These are phyloP conservation scores for Stachybotrys chlorohalonatus DNA, from an alignment of 2,329 filamentous ascomycete species.

Conservation along the genomic window DNA sequence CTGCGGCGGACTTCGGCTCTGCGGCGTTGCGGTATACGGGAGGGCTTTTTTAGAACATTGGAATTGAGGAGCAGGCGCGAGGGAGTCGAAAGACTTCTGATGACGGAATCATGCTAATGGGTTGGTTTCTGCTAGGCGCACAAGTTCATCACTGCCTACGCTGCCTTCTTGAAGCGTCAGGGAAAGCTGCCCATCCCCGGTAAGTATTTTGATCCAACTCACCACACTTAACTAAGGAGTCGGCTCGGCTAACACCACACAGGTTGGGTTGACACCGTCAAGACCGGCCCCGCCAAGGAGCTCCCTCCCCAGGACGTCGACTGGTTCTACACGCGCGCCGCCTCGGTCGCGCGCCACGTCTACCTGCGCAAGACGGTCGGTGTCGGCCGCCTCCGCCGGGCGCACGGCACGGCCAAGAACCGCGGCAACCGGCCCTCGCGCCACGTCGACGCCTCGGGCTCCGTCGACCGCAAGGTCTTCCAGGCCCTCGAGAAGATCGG, in stretches of 20 bases:
- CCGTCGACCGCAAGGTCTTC: constrained; percentile 94
- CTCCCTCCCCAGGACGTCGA: constrained; percentile 96
- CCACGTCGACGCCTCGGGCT: constrained; percentile 92
- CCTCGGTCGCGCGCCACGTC: constrained; percentile 93
- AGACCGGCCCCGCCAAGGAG: constrained; percentile 95
- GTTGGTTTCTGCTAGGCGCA: constrained; percentile 55
- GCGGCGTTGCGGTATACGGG: constrained; percentile 3
- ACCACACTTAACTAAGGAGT: constrained; percentile 1
- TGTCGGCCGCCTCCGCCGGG: constrained; percentile 94
- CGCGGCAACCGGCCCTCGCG: constrained; percentile 83
- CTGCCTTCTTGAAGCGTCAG: constrained; percentile 87
- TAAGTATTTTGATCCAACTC: constrained; percentile 34
- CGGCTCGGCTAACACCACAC: background rate
- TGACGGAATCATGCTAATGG: constrained; percentile 67
- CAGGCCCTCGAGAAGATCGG: constrained; percentile 99
- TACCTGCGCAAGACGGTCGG: constrained; percentile 99
- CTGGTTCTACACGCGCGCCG: constrained; percentile 91
- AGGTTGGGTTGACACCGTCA: constrained; percentile 99
- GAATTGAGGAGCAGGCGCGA: constrained; percentile 56
- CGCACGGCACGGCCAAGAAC: constrained; percentile 96
- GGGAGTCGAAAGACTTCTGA: constrained; percentile 65
- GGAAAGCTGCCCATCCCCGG: constrained; percentile 86
- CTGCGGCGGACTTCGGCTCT: background rate
- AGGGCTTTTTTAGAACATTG: constrained; percentile 10
- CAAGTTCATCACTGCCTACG: constrained; percentile 82